phyloP scores from a whole-genome alignment of 805 yeast genomes.

The Saccharomycopsis babjevae region DNA sequence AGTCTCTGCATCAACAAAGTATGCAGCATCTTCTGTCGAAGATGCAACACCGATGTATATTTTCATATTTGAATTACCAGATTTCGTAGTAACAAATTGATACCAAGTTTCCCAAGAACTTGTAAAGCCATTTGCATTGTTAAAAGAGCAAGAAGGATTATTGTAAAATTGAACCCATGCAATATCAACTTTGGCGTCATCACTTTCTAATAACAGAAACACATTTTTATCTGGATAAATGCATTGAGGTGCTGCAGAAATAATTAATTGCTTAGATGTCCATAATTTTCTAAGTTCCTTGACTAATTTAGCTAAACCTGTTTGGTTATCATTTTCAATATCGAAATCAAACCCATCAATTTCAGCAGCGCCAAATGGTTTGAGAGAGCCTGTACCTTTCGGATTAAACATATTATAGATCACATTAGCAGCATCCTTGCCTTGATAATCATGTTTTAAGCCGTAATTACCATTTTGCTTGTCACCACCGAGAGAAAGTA shows the following conservation, averaged over 20 bases:
- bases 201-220: conserved; percentile 28
- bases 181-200: conserved; percentile 35
- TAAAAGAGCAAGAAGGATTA: conserved; percentile 26
- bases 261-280: conserved; percentile 40
- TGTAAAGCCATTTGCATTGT: conserved; percentile 31
- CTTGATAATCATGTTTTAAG: conserved; percentile 72
- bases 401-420: conserved; percentile 54
- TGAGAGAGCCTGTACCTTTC: conserved; percentile 6
- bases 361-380: conserved; percentile 15
- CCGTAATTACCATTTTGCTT: conserved; percentile 58
- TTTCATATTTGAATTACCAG: conserved; percentile 38
- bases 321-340: conserved; percentile 27
- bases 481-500: conserved; percentile 70
- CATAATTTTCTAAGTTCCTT: conserved; percentile 19
- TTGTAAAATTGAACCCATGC: conserved; percentile 60
- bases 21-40: conserved; percentile 43
- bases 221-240: conserved; percentile 46
- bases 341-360: conserved; percentile 17
- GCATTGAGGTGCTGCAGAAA: conserved; percentile 64
- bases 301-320: conserved; percentile 45
- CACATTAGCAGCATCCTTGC: conserved; percentile 47
- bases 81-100: conserved; percentile 30
- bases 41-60: conserved; percentile 57
- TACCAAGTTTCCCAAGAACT: conserved; percentile 40
- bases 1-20: conserved; percentile 31